A percentile compares a stretch with the other conserved stretches of the same genome.
Evolutionary conservation across 2,329 filamentous ascomycete genomes (phyloP).

Genomic region (Rhynchosporium agropyri): DNA sequence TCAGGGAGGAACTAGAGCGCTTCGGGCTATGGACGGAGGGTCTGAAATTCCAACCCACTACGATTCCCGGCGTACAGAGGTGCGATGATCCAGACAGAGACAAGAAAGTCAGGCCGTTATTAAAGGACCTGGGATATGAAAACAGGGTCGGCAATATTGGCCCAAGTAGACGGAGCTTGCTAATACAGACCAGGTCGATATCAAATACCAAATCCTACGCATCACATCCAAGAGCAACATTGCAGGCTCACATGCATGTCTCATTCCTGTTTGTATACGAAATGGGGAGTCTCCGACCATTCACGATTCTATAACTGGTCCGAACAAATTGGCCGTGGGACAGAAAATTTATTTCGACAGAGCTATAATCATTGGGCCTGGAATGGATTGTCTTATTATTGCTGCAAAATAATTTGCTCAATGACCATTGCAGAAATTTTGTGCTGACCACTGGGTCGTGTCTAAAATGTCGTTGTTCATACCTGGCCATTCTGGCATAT

Average conservation of each 20-base stretch:
- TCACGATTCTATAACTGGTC: background rate
- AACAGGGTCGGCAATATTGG: background rate
- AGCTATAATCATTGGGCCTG: background rate
- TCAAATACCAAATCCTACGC: constrained; percentile 1
- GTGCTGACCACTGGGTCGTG: background rate
- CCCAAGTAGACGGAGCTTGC: background rate
- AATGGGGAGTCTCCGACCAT: background rate
- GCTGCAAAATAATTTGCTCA: background rate
- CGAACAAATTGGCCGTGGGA: background rate
- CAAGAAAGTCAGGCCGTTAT: background rate
- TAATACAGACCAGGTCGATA: background rate
- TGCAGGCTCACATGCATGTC: background rate
- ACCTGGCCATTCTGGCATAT: too few relatives aligned
- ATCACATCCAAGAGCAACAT: background rate
- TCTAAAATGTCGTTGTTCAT: too few relatives aligned
- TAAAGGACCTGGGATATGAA: background rate
- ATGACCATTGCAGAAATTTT: background rate
- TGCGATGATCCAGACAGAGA: background rate
- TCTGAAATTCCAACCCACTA: background rate
- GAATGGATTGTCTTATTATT: background rate
- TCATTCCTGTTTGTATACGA: background rate
- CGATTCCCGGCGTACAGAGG: background rate
- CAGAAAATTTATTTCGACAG: background rate
- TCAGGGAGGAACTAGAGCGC: background rate
- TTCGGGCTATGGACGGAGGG: background rate